Base-by-base conservation (phyloP, 2,329 filamentous ascomycete genomes). In the Arthroderma sp. region DNA sequence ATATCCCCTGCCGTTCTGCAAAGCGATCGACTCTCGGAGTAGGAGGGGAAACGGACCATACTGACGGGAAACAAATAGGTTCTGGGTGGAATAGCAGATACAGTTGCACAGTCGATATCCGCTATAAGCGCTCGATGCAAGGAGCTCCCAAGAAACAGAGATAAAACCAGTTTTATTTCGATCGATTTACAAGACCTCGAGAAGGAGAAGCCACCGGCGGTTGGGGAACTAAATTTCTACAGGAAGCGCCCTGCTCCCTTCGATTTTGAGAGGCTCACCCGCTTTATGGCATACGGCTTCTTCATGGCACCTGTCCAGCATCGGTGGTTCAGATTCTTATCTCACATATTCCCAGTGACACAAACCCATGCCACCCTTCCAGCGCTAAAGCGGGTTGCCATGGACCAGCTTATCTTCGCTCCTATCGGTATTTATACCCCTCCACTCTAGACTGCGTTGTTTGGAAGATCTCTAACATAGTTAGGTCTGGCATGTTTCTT, bases 241-340 rank as follows among this genome's bases (percentile, higher is more conserved):
- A 81, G 79, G 64, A 67, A 71, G 9, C 78, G 86, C 0, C 87
- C 90, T 28, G 87, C 89, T 2, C 84, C 89, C 0, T 97, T 98
- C 68, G 91, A 98, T 73, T 97, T 97, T 66, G 93, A 97, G 75
- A 84, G 93, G 53, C 77, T 96, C 61, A 91, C 88, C 1, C 81
- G 93, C 52, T 98, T 97, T 77, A 96, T 97, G 89, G 86, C 88
- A 4, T 98, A 97, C 71, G 90, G 90, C 69, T 96, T 97, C 75
- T 81, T 87, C 68, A 96, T 97, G 89, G 90, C 93, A 3, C 93
- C 93, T 0, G 66, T 96, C 33, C 91, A 97, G 71, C 95, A 95
- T 76, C 86, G 88, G 70, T 98, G 93, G 93, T 97, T 97, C 74
- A 81, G 83, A 55, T 91, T 95, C 71, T 77, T 98, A 62, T 86